Evolutionary conservation across 176 grass and related monocot genomes (phyloP), one percentile per base, ranked within the genome.

Genomic region (Ananas comosus): DNA sequence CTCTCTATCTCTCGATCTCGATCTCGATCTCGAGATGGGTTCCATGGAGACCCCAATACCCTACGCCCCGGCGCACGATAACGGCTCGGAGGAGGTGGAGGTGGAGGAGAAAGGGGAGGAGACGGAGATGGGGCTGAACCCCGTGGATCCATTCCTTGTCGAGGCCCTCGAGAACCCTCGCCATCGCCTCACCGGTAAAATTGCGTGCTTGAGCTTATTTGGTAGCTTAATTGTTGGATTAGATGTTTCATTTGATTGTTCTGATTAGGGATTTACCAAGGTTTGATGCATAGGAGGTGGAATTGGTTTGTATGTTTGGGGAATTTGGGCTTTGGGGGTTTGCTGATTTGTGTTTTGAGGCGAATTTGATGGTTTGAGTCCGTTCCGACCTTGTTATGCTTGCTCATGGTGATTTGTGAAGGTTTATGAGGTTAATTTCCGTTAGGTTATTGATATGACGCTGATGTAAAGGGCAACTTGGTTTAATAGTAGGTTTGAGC

Each of bases 111-210:
- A 47, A 8, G 71, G 1, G 18, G 25, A 7, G 73, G 14, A 11
- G 63, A n/a, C 24, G 21, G 51, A 68, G 66, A 54, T 28, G 8
- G 12, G 48, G 50, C 16, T 4, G 1, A 4, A 17, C 50, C 66
- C 2, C 22, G 78, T 85, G 76, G 83, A 85, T 67, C 69, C 78
- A 12, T 85, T 85, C 77, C 78, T 85, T 23, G 67, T 80, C 0
- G 78, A 85, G 51, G 72, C 75, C 23, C 77, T 85, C 50, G 77
- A 85, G 67, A 85, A 85, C 78, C 72, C 83, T 72, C 83, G 83
- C 50, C 79, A 85, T 73, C 77, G 83, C 50, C 77, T 85, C 33
- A 85, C 75, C 42, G 83, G 83, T 85, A 83, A 21, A 1, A 13
- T 49, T 57, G 50, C 63, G n/a, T 23, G 59, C 10, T 25, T 76